These are phyloP conservation scores for Yarrowia phangngaensis DNA, from an alignment of 805 yeast genomes.

Conservation along the genomic window DNA sequence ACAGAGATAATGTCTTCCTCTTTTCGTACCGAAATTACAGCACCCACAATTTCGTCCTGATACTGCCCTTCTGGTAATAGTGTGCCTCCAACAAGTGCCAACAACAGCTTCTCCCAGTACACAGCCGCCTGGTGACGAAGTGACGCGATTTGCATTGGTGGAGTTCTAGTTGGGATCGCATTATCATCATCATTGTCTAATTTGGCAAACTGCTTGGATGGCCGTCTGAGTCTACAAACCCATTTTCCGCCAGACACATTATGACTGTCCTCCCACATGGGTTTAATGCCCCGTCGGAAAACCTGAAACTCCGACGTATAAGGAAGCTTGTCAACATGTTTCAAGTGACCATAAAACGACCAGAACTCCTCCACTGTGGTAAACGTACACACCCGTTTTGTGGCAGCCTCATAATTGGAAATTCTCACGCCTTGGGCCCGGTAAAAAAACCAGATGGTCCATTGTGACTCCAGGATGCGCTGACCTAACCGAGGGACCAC, in stretches of 20 bases:
- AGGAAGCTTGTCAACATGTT: slow-evolving; percentile 32
- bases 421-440: slow-evolving; percentile 34
- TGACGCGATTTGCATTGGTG: slow-evolving; percentile 23
- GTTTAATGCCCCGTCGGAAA: slow-evolving; percentile 57
- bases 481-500: slow-evolving; percentile 30
- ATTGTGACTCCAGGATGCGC: slow-evolving; percentile 31
- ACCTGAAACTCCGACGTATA: slow-evolving; percentile 49
- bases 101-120: slow-evolving; percentile 45
- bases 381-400: slow-evolving; percentile 79
- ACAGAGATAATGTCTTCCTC: slow-evolving; percentile 58
- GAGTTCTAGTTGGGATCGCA: slow-evolving; percentile 22
- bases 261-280: slow-evolving; percentile 65
- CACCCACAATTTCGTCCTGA: slow-evolving; percentile 48
- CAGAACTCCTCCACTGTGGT: slow-evolving; percentile 92
- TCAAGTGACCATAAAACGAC: slow-evolving; percentile 79
- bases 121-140: slow-evolving; percentile 32
- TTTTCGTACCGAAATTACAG: slow-evolving; percentile 55
- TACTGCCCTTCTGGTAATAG: slow-evolving; percentile 37
- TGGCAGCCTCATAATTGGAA: slow-evolving; percentile 34
- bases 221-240: slow-evolving; percentile 51
- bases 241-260: slow-evolving; percentile 61
- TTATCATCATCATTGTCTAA: slow-evolving; percentile 9
- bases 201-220: slow-evolving; percentile 29
- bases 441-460: slow-evolving; percentile 38
- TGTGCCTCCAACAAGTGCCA: slow-evolving; percentile 51